Evolutionary conservation across 495 filamentous ascomycete genomes (phyloP).

Genomic region (Clohesyomyces aquaticus): DNA sequence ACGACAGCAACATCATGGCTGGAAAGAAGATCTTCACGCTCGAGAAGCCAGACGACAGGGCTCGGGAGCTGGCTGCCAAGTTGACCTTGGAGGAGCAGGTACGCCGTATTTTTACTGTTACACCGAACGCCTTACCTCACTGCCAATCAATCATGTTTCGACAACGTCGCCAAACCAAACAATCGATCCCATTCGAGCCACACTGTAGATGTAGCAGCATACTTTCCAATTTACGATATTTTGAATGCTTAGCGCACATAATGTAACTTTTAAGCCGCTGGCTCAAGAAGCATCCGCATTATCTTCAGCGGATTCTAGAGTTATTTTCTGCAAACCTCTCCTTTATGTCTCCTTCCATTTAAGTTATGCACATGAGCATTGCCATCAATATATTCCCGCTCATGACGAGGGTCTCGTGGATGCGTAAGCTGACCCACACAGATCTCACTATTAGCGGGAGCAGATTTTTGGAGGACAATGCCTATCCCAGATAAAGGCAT

Average conservation of each 20-base stretch:
- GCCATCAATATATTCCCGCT: background rate
- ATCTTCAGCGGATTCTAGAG: no score
- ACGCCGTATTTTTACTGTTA: conserved; percentile 22
- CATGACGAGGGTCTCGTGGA: conserved; percentile 9
- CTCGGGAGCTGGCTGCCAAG: conserved; percentile 37
- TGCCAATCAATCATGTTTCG: background rate
- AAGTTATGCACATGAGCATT: conserved; percentile 7
- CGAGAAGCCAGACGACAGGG: conserved; percentile 40
- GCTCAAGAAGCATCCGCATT: conserved; percentile 6
- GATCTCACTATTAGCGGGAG: conserved; percentile 59
- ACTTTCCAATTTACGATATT: no score
- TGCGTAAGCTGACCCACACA: conserved; percentile 38
- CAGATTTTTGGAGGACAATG: conserved; percentile 43
- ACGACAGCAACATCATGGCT: conserved; percentile 28
- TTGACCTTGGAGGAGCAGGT: conserved; percentile 42
- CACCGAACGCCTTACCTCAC: conserved; percentile 13
- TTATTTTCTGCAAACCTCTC: background rate
- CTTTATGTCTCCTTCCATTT: background rate
- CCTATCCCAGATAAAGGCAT: conserved; percentile 39
- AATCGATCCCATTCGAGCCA: no score
- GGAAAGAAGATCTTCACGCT: conserved; percentile 36
- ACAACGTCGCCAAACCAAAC: no score
- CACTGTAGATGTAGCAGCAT: no score
- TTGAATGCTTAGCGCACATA: no score
- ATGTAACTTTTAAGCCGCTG: no score